phyloP scores from a whole-genome alignment of 495 filamentous ascomycete genomes.

The Penicillium samsonianum region DNA sequence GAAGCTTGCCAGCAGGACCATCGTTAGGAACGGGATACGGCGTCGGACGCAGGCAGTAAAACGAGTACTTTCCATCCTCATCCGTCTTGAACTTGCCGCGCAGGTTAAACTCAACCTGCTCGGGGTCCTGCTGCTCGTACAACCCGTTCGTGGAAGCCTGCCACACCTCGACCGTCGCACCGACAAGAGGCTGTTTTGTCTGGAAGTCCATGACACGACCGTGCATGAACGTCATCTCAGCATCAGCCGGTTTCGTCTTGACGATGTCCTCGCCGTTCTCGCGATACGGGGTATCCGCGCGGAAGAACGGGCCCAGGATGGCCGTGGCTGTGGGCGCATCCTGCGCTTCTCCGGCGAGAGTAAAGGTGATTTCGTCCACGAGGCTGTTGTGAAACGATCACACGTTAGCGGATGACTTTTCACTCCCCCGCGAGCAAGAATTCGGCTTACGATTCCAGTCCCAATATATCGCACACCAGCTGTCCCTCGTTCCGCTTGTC shows the following conservation, averaged over 20 bases:
- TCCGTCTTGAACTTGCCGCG: conserved; percentile 71
- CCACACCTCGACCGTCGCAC: conserved; percentile 74
- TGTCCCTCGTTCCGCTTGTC: conserved; percentile 73
- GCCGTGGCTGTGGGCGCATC: conserved; percentile 66
- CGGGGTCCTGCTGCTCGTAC: conserved; percentile 76
- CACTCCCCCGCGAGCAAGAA: conserved; percentile 7
- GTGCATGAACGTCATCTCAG: conserved; percentile 61
- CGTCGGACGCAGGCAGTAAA: conserved; percentile 69
- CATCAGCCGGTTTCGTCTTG: conserved; percentile 51
- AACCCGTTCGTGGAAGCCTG: conserved; percentile 74
- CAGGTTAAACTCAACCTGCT: conserved; percentile 73
- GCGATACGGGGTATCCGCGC: conserved; percentile 63
- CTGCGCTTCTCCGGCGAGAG: conserved; percentile 50
- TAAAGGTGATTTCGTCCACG: conserved; percentile 77
- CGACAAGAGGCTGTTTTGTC: conserved; percentile 59
- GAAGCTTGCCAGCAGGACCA: conserved; percentile 53
- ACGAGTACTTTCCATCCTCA: conserved; percentile 61
- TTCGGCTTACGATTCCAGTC: conserved; percentile 60
- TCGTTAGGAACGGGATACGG: conserved; percentile 72
- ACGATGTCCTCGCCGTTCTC: conserved; percentile 69
- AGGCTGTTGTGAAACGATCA: conserved; percentile 38
- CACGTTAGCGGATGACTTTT: not conserved
- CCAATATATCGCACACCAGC: conserved; percentile 70
- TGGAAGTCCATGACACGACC: conserved; percentile 60
- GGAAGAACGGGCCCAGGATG: conserved; percentile 78